A percentile compares a stretch with the other conserved stretches of the same genome.
phyloP scores from a whole-genome alignment of 306 rosid genomes.

The Dalbergia cultrata region DNA sequence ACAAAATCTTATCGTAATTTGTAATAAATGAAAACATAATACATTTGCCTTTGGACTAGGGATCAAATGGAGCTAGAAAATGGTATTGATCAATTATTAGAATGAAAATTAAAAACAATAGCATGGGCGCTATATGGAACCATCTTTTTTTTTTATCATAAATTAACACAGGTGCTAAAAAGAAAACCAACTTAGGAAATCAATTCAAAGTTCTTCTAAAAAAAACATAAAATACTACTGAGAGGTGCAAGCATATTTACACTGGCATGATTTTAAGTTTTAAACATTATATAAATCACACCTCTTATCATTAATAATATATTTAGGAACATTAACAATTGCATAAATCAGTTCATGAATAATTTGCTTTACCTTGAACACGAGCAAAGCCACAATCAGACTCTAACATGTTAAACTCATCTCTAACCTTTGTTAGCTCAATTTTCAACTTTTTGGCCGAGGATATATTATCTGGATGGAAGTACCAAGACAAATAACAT shows the following conservation, averaged over 20 bases:
- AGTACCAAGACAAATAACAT: constrained; percentile 67
- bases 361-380: constrained; percentile 78
- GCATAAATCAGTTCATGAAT: constrained; percentile 31
- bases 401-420: constrained; percentile 91
- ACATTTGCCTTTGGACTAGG: not conserved
- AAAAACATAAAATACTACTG: no score
- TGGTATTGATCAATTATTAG: not conserved
- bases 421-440: constrained; percentile 82
- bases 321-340: constrained; percentile 11
- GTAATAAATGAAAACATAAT: not conserved
- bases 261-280: not conserved
- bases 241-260: not conserved
- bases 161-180: not conserved
- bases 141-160: not conserved
- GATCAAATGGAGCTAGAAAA: no score
- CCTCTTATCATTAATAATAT: not conserved
- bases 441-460: constrained; percentile 83
- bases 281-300: no score
- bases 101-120: not conserved
- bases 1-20: constrained; percentile 2
- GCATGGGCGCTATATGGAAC: not conserved
- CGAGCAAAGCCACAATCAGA: constrained; percentile 94
- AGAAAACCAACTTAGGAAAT: not conserved
- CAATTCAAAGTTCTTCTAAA: no score
- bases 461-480: constrained; percentile 94